A percentile compares a stretch with the other conserved stretches of the same genome.
Conservation (phyloP, 805 yeast genomes). For the Wickerhamomyces bovis region DNA sequence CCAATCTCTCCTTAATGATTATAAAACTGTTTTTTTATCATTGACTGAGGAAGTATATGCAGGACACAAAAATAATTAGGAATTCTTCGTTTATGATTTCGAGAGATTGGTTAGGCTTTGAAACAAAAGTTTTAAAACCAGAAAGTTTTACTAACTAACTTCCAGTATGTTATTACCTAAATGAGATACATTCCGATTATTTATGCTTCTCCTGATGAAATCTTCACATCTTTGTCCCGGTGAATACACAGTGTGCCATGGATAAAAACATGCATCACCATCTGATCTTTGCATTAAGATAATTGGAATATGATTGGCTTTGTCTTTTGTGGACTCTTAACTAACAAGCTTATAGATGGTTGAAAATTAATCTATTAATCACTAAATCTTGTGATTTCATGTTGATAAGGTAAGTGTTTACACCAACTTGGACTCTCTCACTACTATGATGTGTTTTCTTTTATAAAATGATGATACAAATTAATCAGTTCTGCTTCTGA, state of each 20-base stretch:
- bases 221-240: slow-evolving; percentile 30
- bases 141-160: slow-evolving; percentile 10
- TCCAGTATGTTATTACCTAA: slow-evolving; percentile 6
- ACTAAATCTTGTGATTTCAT: no score
- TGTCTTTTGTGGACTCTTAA: no score
- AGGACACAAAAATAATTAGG: slow-evolving; percentile 59
- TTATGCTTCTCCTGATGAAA: slow-evolving; percentile 15
- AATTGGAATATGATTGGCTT: no score
- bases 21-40: slow-evolving; percentile 28
- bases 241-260: slow-evolving; percentile 67
- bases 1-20: slow-evolving; percentile 24
- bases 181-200: background rate
- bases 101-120: background rate
- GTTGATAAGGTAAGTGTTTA: background rate
- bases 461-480: slow-evolving; percentile 57
- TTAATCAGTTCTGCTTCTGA: slow-evolving; percentile 98
- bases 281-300: slow-evolving; percentile 46
- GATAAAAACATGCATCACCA: slow-evolving; percentile 95
- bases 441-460: background rate
- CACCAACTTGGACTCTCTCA: background rate
- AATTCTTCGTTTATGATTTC: slow-evolving; percentile 75
- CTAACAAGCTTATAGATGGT: no score
- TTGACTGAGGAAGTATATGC: slow-evolving; percentile 72
- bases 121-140: background rate
- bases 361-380: no score